Evolutionary conservation across 306 rosid genomes (phyloP), one percentile per base, ranked within the genome.

Genomic region (Lathyrus oleraceus): DNA sequence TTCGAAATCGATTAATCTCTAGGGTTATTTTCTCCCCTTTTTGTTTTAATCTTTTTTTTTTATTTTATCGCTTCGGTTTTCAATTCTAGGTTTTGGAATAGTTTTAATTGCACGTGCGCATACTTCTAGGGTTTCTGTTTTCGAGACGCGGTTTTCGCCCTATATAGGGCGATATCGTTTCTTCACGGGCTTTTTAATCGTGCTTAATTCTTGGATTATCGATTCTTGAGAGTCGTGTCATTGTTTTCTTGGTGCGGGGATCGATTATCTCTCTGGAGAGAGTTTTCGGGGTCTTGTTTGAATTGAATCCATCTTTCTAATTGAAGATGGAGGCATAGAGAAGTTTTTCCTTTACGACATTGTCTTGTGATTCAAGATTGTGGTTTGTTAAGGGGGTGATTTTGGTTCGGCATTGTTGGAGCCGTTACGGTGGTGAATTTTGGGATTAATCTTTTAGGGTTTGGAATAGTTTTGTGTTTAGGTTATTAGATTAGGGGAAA

Each of bases 271-370:
- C 54, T 36, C 8, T 20, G 30, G n/a, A 17, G 17, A 4, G 68
- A 27, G 67, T 56, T 67, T 54, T 76, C 67, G 12, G 70, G 67
- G 58, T 76, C 36, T 52, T 67, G 81, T 65, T 85, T 67, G 53
- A 88, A 65, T 85, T 67, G 48, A 90, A 76, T 81, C 91, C 89
- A 74, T 87, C 79, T 82, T 81, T 71, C 21, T 78, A 36, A 56
- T 58, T 74, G 69, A 74, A 81, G 85, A 84, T 83, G 91, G 95
- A 79, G 80, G 82, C 67, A 60, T 87, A 81, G 86, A 71, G 76
- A 73, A 75, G 58, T 32, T 68, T 73, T 45, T 72, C 65, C 17
- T 44, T 66, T 20, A n/a, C 78, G 36, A 36, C 83, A 75, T 77
- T 80, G 79, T 32, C 72, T 56, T 61, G 60, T 44, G 56, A 73